Evolutionary conservation across 1,284 basidiomycete genomes (phyloP).

Genomic region (Xerocomus minutiporus): DNA sequence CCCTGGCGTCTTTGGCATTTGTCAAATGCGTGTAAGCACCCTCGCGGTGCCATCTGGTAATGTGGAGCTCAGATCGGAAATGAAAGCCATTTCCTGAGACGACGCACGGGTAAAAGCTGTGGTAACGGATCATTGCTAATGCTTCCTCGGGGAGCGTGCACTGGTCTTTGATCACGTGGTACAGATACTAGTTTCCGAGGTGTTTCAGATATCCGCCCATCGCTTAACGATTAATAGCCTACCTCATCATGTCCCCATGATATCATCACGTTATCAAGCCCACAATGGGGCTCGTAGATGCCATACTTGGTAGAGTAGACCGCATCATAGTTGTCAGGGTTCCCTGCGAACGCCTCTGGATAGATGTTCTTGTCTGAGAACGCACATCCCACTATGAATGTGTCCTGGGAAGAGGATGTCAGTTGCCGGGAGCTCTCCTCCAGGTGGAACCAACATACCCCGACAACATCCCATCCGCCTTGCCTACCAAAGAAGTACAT

Average conservation of each 20-base stretch:
- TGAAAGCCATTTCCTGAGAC: not conserved
- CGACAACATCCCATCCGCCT: constrained; percentile 92
- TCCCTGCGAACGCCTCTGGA: constrained; percentile 76
- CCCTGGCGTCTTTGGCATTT: constrained; percentile 59
- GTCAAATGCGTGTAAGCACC: constrained; percentile 77
- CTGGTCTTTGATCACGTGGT: constrained; percentile 73
- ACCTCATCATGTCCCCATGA: constrained; percentile 91
- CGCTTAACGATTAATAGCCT: constrained; percentile 7
- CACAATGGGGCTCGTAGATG: constrained; percentile 81
- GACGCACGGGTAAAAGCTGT: constrained; percentile 84
- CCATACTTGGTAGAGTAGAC: constrained; percentile 79
- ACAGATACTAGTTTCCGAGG: constrained; percentile 55
- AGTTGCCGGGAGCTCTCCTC: constrained; percentile 6
- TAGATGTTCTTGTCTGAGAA: constrained; percentile 84
- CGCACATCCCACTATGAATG: constrained; percentile 83
- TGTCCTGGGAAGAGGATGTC: constrained; percentile 51
- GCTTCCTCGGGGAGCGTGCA: constrained; percentile 78
- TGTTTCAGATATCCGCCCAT: constrained; percentile 9
- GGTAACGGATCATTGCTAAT: constrained; percentile 89
- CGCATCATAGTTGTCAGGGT: constrained; percentile 70
- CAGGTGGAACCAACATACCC: constrained; percentile 37
- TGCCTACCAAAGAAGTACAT: constrained; percentile 77
- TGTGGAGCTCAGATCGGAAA: constrained; percentile 2
- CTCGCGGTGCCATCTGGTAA: constrained; percentile 75
- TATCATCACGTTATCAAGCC: constrained; percentile 87